Base-by-base conservation (phyloP, 192 early-diverging fungal species). In the Coemansia sp. region DNA sequence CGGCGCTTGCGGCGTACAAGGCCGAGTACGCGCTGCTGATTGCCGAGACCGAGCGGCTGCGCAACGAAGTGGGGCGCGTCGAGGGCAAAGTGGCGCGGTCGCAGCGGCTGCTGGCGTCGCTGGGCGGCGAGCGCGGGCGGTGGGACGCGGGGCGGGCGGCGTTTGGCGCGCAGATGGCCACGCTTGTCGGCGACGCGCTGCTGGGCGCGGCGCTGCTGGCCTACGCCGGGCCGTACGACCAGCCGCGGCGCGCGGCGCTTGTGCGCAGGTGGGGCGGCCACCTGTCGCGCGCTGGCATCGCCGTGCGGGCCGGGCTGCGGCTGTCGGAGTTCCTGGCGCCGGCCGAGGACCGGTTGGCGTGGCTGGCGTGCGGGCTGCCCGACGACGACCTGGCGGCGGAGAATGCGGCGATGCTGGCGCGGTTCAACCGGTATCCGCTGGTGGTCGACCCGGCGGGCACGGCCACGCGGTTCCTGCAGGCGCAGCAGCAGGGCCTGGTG, bases 201-300 rank as follows among this genome's bases (percentile, higher is more conserved):
- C 78, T 99, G 43, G 90, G 93, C 7, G 86, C 95, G 0, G 98
- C 96, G n/a, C 94, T 98, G 80, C 78, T 98, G 32, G 93, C 97
- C 1, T 99, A 99, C 72, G 95, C 89, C 40, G 98, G 98, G 17
- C 94, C 92, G 88, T 99, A 98, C 87, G 96, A 98, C 86, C 97
- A 99, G 86, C 90, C 93, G 64, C 91, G 97, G 75, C 91, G 98
- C 64, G 90, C 92, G 60, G 70, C 88, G 58, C 86, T 99, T 46
- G 63, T 94, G 59, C 72, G 82, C 30, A 89, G 88, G 44, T 99
- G 97, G 97, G 84, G 85, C 8, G 73, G 72, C 30, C 95, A 96
- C 64, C 39, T 67, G 8, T n/a, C 16, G 55, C 65, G 67, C 10
- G 67, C 74, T 1, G 82, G 68, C 16, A 58, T 85, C 93, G 14